Percentiles rank a stretch among this genome's conserved stretches.
These are phyloP conservation scores for Lepiota subincarnata DNA, from an alignment of 768 basidiomycete genomes.

Conservation along the genomic window DNA sequence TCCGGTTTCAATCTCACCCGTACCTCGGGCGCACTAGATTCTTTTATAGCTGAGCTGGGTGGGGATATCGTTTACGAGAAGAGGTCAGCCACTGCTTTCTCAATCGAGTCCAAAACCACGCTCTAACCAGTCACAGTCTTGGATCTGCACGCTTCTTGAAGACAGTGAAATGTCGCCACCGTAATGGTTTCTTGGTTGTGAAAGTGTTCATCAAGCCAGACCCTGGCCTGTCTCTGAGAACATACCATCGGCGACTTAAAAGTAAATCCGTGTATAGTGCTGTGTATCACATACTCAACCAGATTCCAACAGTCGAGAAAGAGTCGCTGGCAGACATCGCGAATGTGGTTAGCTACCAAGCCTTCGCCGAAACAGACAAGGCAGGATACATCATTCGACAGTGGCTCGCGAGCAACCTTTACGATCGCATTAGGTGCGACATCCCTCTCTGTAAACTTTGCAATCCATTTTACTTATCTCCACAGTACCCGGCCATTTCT, in stretches of 20 bases:
- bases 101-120: neutral
- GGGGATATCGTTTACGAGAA: constrained; percentile 88
- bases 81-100: constrained; percentile 48
- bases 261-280: constrained; percentile 34
- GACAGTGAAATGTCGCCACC: constrained; percentile 85
- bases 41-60: constrained; percentile 85
- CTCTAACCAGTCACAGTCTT: constrained; percentile 37
- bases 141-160: constrained; percentile 70
- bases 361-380: constrained; percentile 91
- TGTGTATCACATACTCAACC: constrained; percentile 4
- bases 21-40: constrained; percentile 79
- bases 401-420: constrained; percentile 91
- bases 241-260: constrained; percentile 75
- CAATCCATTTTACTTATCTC: neutral
- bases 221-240: constrained; percentile 71
- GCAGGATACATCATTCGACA: constrained; percentile 94
- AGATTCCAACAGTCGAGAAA: constrained; percentile 60
- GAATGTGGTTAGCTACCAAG: constrained; percentile 86
- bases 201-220: constrained; percentile 97
- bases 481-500: constrained; percentile 92
- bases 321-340: constrained; percentile 80
- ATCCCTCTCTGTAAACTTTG: neutral
- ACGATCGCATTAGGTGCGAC: constrained; percentile 92
- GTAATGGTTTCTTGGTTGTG: constrained; percentile 78
- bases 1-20: constrained; percentile 69